Conservation (phyloP, 345 rosid genomes). For the Gossypium arboreum region DNA sequence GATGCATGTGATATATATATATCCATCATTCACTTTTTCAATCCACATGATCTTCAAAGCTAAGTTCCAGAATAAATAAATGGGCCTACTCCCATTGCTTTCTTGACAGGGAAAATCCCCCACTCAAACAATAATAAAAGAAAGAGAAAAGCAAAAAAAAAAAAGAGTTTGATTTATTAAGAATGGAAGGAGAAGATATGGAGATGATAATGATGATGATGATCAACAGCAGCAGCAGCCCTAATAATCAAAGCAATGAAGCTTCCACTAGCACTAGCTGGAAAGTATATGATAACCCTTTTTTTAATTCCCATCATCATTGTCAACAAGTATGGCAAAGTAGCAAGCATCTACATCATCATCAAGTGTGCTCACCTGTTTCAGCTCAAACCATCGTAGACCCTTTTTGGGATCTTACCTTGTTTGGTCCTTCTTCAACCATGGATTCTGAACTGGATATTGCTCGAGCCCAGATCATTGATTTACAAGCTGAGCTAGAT, state of each 20-base stretch:
- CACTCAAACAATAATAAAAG: slow-evolving; percentile 20
- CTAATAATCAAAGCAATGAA: slow-evolving; percentile 26
- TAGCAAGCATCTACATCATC: slow-evolving; percentile 23
- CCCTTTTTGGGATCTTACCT: slow-evolving; percentile 59
- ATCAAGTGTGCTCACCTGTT: slow-evolving; percentile 20
- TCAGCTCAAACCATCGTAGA: slow-evolving; percentile 41
- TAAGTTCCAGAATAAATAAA: slow-evolving; percentile 20
- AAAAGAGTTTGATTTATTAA: slow-evolving; percentile 14
- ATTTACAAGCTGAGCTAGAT: slow-evolving; percentile 68
- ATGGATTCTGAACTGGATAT: slow-evolving; percentile 52
- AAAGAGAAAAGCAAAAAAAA: slow-evolving; percentile 3
- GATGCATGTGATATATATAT: slow-evolving; percentile 41
- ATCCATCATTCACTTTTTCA: slow-evolving; percentile 32
- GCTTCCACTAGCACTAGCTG: slow-evolving; percentile 45
- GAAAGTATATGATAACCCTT: slow-evolving; percentile 77
- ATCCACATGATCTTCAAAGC: slow-evolving; percentile 35
- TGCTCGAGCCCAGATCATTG: slow-evolving; percentile 49
- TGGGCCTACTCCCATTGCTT: slow-evolving; percentile 39
- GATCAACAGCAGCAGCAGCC: slow-evolving; percentile 25
- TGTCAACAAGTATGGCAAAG: slow-evolving; percentile 23
- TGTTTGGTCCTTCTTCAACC: slow-evolving; percentile 13
- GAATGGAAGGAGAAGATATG: slow-evolving; percentile 30
- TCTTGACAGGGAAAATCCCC: slow-evolving; percentile 32
- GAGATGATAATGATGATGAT: slow-evolving; percentile 51
- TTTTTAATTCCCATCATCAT: slow-evolving; percentile 32